Evolutionary conservation across 2,329 filamentous ascomycete species (phyloP).

Genomic region (Purpureocillium lavendulum): DNA sequence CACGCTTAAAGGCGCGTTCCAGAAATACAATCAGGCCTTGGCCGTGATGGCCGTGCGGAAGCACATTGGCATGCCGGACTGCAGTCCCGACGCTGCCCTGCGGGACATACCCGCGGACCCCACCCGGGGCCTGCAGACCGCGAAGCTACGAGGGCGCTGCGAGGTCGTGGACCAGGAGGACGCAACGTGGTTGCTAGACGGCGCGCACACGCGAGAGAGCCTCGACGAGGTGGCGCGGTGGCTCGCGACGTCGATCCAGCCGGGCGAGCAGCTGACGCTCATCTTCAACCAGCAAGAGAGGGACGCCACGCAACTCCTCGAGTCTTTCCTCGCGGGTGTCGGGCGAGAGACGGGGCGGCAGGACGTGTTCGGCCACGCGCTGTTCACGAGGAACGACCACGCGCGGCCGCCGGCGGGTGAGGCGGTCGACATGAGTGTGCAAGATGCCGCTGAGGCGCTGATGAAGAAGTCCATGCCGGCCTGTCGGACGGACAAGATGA

Average conservation of each 20-base stretch:
- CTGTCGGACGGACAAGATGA: constrained; percentile 38
- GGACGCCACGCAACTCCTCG: constrained; percentile 59
- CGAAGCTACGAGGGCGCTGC: constrained; percentile 67
- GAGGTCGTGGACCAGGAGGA: constrained; percentile 50
- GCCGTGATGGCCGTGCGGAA: constrained; percentile 47
- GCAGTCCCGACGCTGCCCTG: constrained; percentile 13
- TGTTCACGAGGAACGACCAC: constrained; percentile 71
- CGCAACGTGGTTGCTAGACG: constrained; percentile 74
- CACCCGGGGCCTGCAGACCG: constrained; percentile 54
- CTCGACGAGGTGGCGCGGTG: constrained; percentile 68
- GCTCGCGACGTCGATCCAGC: constrained; percentile 51
- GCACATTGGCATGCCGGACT: constrained; percentile 35
- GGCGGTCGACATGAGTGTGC: constrained; percentile 47
- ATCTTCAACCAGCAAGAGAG: constrained; percentile 93
- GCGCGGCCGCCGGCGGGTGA: constrained; percentile 16
- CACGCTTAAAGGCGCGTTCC: constrained; percentile 40
- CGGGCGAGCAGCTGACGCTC: constrained; percentile 39
- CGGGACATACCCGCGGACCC: constrained; percentile 35
- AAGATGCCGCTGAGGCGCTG: constrained; percentile 53
- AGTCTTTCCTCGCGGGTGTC: constrained; percentile 52
- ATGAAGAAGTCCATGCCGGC: constrained; percentile 50
- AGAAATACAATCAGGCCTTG: constrained; percentile 51
- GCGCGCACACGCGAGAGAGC: constrained; percentile 81
- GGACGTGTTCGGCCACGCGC: constrained; percentile 56
- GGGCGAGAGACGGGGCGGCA: constrained; percentile 24